These are phyloP conservation scores for Trichoderma afroharzianum DNA, from an alignment of 2,329 filamentous ascomycete species.

Conservation along the genomic window DNA sequence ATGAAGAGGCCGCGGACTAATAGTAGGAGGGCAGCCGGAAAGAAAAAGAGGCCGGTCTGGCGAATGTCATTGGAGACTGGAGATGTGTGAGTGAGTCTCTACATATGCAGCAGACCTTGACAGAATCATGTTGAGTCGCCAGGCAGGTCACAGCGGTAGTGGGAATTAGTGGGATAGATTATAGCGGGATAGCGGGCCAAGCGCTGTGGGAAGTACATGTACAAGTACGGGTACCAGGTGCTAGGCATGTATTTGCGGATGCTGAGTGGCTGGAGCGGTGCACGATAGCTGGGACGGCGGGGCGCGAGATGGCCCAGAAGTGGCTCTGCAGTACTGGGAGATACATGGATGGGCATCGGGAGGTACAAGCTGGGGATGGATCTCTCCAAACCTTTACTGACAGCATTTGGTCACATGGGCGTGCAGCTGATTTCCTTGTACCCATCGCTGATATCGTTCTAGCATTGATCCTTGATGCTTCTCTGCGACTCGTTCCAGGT, in stretches of 20 bases:
- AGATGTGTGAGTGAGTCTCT: constrained; percentile 3
- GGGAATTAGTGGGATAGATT: background rate
- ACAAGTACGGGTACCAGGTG: background rate
- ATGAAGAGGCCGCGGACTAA: background rate
- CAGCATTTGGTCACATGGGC: background rate
- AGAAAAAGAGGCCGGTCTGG: background rate
- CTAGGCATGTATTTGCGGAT: background rate
- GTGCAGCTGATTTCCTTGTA: background rate
- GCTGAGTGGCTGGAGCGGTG: constrained; percentile 2
- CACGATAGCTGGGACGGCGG: background rate
- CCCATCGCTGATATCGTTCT: background rate
- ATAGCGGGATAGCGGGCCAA: background rate
- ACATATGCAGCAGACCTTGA: background rate
- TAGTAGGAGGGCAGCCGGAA: background rate
- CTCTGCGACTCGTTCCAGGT: background rate
- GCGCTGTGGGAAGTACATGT: background rate
- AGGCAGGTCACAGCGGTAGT: constrained; percentile 14
- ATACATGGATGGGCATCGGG: background rate
- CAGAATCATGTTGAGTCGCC: background rate
- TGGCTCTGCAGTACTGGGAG: background rate
- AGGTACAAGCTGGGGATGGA: background rate
- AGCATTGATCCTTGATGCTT: background rate
- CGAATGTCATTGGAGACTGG: background rate
- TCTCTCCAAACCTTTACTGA: background rate
- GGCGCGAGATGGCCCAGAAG: background rate